Percentiles rank a stretch among this genome's conserved stretches.
Evolutionary conservation across 768 basidiomycete genomes (phyloP).

Genomic region (Leccinellum albellum): DNA sequence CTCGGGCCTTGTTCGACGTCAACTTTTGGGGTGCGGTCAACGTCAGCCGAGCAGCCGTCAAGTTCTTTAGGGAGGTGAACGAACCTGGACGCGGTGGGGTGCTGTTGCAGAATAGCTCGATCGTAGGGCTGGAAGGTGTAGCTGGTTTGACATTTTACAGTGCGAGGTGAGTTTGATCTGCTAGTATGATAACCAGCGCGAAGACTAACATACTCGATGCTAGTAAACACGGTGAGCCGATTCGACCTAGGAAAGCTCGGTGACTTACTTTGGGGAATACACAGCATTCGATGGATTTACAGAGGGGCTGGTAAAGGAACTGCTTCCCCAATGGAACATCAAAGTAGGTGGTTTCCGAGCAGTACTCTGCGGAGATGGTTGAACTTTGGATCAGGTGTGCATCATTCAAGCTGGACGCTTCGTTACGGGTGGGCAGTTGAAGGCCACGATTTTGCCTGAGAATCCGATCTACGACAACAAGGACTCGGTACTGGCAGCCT

Average conservation of each 20-base stretch:
- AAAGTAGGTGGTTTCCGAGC: neutral
- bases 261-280: neutral
- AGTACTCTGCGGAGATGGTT: neutral
- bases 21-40: constrained; percentile 29
- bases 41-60: constrained; percentile 25
- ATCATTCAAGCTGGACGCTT: neutral
- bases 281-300: neutral
- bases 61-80: constrained; percentile 34
- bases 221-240: neutral
- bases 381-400: neutral
- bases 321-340: neutral
- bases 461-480: too few relatives aligned
- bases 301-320: neutral
- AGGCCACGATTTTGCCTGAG: too few relatives aligned
- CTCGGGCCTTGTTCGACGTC: constrained; percentile 22
- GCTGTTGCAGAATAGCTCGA: neutral
- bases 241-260: neutral
- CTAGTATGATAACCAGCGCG: neutral
- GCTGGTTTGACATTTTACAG: neutral
- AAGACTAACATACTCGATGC: neutral
- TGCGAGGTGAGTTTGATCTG: neutral
- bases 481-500: neutral
- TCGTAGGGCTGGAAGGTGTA: neutral
- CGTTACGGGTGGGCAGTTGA: too few relatives aligned
- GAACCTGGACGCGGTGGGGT: constrained; percentile 28